A percentile compares a stretch with the other conserved stretches of the same genome.
These are phyloP conservation scores for Thuja plicata DNA, from an alignment of 83 land plant genomes.

Conservation along the genomic window DNA sequence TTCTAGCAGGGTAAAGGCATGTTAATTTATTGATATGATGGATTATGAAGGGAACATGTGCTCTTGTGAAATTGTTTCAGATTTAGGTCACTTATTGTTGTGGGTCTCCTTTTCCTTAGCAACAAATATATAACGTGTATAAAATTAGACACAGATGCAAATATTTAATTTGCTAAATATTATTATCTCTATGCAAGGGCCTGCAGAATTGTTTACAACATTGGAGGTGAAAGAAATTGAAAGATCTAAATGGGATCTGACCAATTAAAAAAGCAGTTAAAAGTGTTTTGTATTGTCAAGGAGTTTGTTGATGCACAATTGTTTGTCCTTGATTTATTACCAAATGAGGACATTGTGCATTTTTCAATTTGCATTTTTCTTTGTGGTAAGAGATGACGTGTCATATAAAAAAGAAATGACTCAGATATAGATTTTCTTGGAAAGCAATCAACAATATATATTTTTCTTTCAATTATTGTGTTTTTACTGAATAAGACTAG, in stretches of 20 bases:
- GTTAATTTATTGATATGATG: background rate
- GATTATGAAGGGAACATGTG: background rate
- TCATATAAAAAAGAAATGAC: background rate
- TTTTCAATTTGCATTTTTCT: background rate
- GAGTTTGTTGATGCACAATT: background rate
- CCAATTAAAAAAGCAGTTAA: background rate
- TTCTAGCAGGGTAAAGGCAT: no score
- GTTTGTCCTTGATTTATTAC: background rate
- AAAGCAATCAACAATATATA: background rate
- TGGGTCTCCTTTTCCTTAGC: background rate
- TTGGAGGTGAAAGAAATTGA: background rate
- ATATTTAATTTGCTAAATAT: background rate
- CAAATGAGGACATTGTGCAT: background rate
- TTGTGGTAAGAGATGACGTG: background rate
- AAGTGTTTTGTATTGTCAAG: background rate
- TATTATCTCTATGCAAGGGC: background rate
- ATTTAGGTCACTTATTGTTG: background rate
- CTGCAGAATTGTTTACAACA: background rate
- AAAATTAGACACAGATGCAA: background rate
- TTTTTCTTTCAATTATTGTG: background rate
- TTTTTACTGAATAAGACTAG: background rate
- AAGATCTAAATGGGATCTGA: background rate
- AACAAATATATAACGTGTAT: background rate
- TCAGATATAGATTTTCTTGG: background rate
- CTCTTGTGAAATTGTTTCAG: background rate